A percentile compares a stretch with the other conserved stretches of the same genome.
Conservation (phyloP, 352 stramenopile genomes). For the Globisporangium sylvaticum region DNA sequence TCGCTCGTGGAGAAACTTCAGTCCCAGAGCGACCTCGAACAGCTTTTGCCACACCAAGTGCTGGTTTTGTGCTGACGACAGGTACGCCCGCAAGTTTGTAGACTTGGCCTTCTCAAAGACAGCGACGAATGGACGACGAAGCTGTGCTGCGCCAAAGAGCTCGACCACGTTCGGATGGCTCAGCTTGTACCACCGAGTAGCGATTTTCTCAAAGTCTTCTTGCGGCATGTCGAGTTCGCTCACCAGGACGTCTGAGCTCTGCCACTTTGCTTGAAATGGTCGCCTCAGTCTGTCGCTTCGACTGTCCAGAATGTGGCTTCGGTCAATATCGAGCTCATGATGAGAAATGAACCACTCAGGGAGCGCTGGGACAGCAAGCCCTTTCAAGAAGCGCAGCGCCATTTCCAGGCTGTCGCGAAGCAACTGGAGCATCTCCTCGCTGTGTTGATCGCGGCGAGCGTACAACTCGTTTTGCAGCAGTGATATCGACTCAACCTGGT, state of each 20-base stretch:
- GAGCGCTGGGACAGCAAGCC: background rate
- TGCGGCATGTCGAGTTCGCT: background rate
- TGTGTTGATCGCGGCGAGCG: background rate
- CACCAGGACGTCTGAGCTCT: background rate
- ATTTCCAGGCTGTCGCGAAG: background rate
- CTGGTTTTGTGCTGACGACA: conserved; percentile 7
- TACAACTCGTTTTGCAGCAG: conserved; percentile 9
- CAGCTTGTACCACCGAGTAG: conserved; percentile 87
- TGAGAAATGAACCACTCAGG: conserved; percentile 22
- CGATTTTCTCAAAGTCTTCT: conserved; percentile 40
- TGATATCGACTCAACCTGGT: conserved; percentile 1
- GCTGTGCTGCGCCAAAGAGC: conserved; percentile 42
- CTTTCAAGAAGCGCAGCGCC: background rate
- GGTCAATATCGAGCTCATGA: conserved; percentile 19
- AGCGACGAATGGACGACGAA: conserved; percentile 16
- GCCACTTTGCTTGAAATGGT: conserved; percentile 1
- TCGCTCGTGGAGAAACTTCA: conserved; percentile 37
- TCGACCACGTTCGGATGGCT: conserved; percentile 84
- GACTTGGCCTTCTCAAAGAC: conserved; percentile 25
- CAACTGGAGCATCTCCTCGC: conserved; percentile 1
- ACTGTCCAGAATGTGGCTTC: background rate
- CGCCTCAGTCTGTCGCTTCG: background rate
- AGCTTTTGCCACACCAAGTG: conserved; percentile 26
- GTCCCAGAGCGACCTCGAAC: conserved; percentile 24
- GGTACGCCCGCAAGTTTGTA: conserved; percentile 23